A percentile compares a stretch with the other conserved stretches of the same genome.
These are phyloP conservation scores for Pseudohyphozyma bogoriensis DNA, from an alignment of 768 basidiomycete genomes.

Conservation along the genomic window DNA sequence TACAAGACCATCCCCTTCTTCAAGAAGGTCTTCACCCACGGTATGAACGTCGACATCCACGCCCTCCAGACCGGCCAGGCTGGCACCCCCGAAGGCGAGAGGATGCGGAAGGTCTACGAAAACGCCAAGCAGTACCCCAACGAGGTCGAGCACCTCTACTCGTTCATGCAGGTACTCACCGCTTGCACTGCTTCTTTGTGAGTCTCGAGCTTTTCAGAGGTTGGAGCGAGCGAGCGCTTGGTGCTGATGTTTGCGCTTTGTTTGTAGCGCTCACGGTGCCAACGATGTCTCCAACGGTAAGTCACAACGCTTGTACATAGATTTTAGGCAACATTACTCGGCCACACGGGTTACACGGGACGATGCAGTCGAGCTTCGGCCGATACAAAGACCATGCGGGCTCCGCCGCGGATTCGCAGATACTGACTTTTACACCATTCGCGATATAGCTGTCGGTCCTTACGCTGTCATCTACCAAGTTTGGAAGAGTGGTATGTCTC, in stretches of 20 bases:
- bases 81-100: constrained; percentile 32
- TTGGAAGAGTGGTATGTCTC: constrained; percentile 40
- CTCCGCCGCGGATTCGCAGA: too few relatives aligned
- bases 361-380: too few relatives aligned
- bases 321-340: not conserved
- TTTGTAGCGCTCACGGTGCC: constrained; percentile 44
- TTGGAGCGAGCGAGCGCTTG: not conserved
- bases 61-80: constrained; percentile 23
- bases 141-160: constrained; percentile 43
- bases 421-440: too few relatives aligned
- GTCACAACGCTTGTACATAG: not conserved
- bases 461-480: constrained; percentile 40
- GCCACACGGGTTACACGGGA: not conserved
- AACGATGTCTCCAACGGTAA: constrained; percentile 41
- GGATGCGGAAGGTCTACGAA: constrained; percentile 37
- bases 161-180: constrained; percentile 42
- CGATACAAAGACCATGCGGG: too few relatives aligned
- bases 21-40: constrained; percentile 19
- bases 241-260: too few relatives aligned
- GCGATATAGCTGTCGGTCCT: constrained; percentile 39
- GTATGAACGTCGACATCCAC: constrained; percentile 30
- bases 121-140: constrained; percentile 40
- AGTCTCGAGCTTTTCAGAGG: too few relatives aligned
- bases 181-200: constrained; percentile 42
- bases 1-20: constrained; percentile 33